These are phyloP conservation scores for Phyllosticta citriasiana DNA, from an alignment of 2,329 filamentous ascomycete genomes.

Conservation along the genomic window DNA sequence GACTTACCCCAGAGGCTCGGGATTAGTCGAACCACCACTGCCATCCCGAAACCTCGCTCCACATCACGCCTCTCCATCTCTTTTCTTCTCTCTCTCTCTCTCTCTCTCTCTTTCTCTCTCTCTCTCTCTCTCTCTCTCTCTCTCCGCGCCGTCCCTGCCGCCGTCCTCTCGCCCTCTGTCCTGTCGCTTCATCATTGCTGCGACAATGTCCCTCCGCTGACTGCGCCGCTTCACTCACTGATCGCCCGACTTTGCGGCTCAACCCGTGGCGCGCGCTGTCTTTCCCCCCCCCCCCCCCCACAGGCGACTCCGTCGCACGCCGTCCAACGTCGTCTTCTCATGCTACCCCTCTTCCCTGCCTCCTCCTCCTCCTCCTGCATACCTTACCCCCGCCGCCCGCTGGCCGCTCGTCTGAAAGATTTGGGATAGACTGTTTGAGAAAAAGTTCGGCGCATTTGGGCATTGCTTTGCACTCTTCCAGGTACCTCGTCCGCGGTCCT, in stretches of 20 bases:
- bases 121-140: neutral
- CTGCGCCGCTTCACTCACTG: conserved; percentile 1
- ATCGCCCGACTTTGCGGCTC: conserved; percentile 8
- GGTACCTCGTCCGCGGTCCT: neutral
- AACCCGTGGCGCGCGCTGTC: conserved; percentile 8
- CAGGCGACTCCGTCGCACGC: conserved; percentile 8
- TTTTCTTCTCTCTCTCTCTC: neutral
- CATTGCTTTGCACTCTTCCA: conserved; percentile 5
- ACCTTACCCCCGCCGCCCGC: conserved; percentile 2
- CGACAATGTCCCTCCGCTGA: conserved; percentile 24
- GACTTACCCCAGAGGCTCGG: neutral
- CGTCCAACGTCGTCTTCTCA: conserved; percentile 8
- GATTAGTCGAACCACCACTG: conserved; percentile 9
- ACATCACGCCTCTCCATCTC: conserved; percentile 5
- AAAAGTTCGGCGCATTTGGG: conserved; percentile 28
- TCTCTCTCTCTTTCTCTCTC: neutral
- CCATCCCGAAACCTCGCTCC: conserved; percentile 6
- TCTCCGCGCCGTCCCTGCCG: conserved; percentile 13
- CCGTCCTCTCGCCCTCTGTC: conserved; percentile 16
- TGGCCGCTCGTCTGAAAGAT: conserved; percentile 18
- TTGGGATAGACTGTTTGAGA: conserved; percentile 33
- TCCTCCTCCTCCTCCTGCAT: conserved; percentile 14
- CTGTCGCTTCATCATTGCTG: conserved; percentile 16
- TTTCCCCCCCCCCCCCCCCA: neutral
- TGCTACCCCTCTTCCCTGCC: conserved; percentile 7